These are phyloP conservation scores for Nyctanthes arbortristis DNA, from an alignment of 257 asterid genomes.

Conservation along the genomic window DNA sequence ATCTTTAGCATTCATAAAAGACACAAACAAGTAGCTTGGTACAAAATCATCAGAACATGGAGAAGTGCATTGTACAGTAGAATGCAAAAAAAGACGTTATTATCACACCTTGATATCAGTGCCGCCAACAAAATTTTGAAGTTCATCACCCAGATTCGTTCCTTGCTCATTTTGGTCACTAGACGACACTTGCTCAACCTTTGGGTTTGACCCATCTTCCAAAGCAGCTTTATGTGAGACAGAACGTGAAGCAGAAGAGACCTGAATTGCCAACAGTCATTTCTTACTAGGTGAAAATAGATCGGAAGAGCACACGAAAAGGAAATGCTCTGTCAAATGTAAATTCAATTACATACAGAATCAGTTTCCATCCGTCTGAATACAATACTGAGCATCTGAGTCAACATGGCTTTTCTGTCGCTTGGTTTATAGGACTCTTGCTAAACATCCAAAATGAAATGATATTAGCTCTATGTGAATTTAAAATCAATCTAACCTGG, in stretches of 20 bases:
- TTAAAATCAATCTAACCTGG: constrained; percentile 28
- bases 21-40: no score
- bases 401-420: constrained; percentile 96
- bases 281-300: no score
- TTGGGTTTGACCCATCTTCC: constrained; percentile 44
- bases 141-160: constrained; percentile 47
- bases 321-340: constrained; percentile 18
- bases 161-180: constrained; percentile 57
- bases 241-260: constrained; percentile 43
- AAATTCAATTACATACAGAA: constrained; percentile 50
- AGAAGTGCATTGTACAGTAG: not conserved
- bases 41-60: not conserved
- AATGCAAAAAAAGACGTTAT: constrained; percentile 13
- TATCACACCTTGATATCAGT: constrained; percentile 83
- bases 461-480: constrained; percentile 30
- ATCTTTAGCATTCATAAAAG: constrained; percentile 18
- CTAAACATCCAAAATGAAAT: constrained; percentile 48
- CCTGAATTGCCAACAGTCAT: constrained; percentile 48
- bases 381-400: constrained; percentile 90
- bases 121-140: constrained; percentile 76
- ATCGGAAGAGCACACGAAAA: no score
- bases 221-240: constrained; percentile 41
- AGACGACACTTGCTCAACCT: constrained; percentile 53
- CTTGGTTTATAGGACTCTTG: constrained; percentile 98
- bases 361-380: constrained; percentile 90